Evolutionary conservation across 148 eudicot genomes (phyloP).

Genomic region (Camellia sinensis): DNA sequence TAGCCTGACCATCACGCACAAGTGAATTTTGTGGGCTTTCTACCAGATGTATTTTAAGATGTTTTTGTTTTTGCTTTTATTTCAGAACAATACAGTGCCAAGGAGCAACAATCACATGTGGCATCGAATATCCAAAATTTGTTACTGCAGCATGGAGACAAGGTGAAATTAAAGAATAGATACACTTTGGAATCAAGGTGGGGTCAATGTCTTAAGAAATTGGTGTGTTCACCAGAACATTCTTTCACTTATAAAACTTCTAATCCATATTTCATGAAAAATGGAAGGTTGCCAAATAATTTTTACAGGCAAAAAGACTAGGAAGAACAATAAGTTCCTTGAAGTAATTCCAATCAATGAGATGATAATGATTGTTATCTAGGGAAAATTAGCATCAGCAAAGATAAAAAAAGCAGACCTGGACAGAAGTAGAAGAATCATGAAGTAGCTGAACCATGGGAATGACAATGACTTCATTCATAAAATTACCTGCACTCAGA

Average conservation of each 20-base stretch:
- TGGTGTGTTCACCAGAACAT: background rate
- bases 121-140: background rate
- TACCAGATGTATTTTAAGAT: background rate
- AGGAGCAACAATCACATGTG: background rate
- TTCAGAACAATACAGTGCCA: background rate
- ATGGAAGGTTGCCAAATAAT: background rate
- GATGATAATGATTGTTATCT: slow-evolving; percentile 10
- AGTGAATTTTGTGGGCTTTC: background rate
- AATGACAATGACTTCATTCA: slow-evolving; percentile 51
- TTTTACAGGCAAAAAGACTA: background rate
- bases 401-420: slow-evolving; percentile 44
- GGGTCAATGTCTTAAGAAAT: background rate
- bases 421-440: slow-evolving; percentile 61
- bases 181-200: background rate
- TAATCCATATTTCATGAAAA: background rate
- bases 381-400: background rate
- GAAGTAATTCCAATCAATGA: background rate
- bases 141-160: background rate
- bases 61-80: background rate
- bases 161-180: background rate
- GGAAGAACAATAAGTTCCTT: slow-evolving; percentile 10
- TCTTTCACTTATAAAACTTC: background rate
- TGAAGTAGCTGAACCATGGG: slow-evolving; percentile 69
- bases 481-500: slow-evolving; percentile 88
- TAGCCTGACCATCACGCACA: background rate